Evolutionary conservation across 257 asterid genomes (phyloP).

Genomic region (Solanum phureja): DNA sequence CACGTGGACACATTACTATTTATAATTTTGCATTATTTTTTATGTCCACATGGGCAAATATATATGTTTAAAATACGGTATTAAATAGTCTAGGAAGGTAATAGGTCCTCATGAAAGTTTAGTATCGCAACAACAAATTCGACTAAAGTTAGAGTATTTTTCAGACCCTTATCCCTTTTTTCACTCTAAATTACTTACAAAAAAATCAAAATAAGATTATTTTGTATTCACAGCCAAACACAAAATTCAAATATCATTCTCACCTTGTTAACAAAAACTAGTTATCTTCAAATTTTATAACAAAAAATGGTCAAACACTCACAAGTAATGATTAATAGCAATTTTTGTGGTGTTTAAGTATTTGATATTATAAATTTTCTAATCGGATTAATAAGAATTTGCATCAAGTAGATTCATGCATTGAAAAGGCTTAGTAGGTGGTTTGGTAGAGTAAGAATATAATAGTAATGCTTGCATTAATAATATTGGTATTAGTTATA

Average conservation of each 20-base stretch:
- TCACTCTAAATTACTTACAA: background rate
- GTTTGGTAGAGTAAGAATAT: background rate
- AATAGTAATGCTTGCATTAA: too few species aligned
- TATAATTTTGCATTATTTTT: too few species aligned
- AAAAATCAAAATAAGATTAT: background rate
- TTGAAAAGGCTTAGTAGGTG: background rate
- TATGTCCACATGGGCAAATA: too few species aligned
- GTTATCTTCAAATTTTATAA: too few species aligned
- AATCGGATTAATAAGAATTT: background rate
- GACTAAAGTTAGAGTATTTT: too few species aligned
- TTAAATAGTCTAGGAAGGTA: too few species aligned
- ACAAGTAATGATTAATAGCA: background rate
- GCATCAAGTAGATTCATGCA: background rate
- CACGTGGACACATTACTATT: too few species aligned
- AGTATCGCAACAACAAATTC: too few species aligned
- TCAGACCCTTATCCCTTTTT: too few species aligned
- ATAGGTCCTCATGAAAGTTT: too few species aligned
- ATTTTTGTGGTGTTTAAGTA: background rate
- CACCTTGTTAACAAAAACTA: background rate
- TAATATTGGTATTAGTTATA: too few species aligned
- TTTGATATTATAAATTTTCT: background rate
- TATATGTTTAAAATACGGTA: too few species aligned
- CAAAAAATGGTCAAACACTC: background rate
- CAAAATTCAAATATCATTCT: background rate
- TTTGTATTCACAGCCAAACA: background rate